Conservation (phyloP, 2,329 filamentous ascomycete genomes). For the Microdochium nivale region DNA sequence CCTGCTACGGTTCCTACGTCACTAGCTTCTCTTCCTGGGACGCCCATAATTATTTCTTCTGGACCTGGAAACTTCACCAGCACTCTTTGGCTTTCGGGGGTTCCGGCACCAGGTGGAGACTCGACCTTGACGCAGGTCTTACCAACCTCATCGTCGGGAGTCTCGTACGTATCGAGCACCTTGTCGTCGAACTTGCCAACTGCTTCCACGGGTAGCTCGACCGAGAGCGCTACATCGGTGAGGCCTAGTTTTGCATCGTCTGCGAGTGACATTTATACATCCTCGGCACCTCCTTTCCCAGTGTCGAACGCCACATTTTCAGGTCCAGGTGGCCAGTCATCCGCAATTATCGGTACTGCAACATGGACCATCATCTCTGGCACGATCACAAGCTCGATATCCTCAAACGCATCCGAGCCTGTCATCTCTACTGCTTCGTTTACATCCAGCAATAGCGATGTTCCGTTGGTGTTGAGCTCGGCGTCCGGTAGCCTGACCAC, state of each 20-base stretch:
- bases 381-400: background rate
- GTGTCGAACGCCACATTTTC: background rate
- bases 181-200: no score
- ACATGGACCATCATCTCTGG: background rate
- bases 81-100: no score
- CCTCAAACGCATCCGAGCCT: no score
- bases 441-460: background rate
- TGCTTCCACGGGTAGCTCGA: no score
- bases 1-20: background rate
- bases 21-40: background rate
- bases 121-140: no score
- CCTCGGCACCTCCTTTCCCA: slow-evolving; percentile 1
- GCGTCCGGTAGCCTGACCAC: no score
- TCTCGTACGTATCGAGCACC: no score
- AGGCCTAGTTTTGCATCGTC: no score
- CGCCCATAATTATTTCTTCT: background rate
- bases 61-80: background rate
- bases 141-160: no score
- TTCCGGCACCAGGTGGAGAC: no score
- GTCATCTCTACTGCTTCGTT: background rate
- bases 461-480: no score
- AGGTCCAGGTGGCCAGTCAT: background rate
- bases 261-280: background rate
- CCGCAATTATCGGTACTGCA: background rate
- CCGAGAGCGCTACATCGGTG: no score